Base-by-base conservation (phyloP, 1,139 yeast species). In the Hanseniaspora sp. region DNA sequence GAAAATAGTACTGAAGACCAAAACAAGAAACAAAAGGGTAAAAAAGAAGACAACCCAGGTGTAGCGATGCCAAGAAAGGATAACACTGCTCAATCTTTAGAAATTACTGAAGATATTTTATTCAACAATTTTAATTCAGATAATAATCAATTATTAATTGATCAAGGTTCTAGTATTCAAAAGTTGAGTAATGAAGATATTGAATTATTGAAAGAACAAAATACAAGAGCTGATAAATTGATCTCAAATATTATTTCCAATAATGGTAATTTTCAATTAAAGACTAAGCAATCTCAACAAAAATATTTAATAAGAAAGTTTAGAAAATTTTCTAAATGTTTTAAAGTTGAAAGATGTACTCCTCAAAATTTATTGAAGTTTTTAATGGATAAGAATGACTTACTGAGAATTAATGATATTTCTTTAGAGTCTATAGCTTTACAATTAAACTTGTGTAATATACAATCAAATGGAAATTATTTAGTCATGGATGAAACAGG, bases 231-330 rank as follows among this genome's bases (percentile, higher is more conserved):
- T n/a, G 84, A 83, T 62, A 81, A 79, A 54, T 83, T 94, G 59
- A 88, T 92, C 56, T 84, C 85, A 59, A 79, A 78, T 62, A 84
- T 92, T 69, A 81, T 87, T 60, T 82, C 82, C 56, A 81, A 90
- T 15, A 97, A 94, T 69, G 84, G 76, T 45, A 86, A 87, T 12
- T 92, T 92, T 65, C 88, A 86, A 61, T 83, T 86, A 65, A 92
- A 92, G 69, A 92, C 98, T 5, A 73, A 82, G 30, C 87, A 78
- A 64, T 86, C 96, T 4, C 96, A 92, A 66, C 95, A 86, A 62
- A 92, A 92, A 69, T 92, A 92, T 66, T 71, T 90, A 61, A 83
- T 84, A 62, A 79, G 98, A 62, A 92, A 92, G 69, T 95, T 87
- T 68, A 90, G 84, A 65, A 94, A 94, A 71, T 92, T 86, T 65